Conservation (phyloP, 305 asterid genomes). For the Coffea humblotiana region DNA sequence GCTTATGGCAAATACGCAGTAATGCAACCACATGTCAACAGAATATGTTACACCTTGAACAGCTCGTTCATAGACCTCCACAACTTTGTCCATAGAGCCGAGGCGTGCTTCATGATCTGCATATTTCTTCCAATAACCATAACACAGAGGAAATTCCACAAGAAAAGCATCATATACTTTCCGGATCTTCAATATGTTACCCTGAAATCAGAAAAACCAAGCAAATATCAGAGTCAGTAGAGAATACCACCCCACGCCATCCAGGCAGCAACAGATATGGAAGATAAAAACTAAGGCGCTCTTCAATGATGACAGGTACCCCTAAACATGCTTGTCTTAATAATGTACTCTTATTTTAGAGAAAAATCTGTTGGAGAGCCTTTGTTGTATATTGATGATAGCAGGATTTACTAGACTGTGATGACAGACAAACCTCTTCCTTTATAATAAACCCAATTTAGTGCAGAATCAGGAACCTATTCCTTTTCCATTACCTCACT, state of each 20-base stretch:
- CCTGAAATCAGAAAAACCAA: conserved; percentile 40
- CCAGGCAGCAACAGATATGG: not conserved
- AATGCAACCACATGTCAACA: conserved; percentile 99
- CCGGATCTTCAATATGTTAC: conserved; percentile 69
- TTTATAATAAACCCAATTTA: not conserved
- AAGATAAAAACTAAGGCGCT: not conserved
- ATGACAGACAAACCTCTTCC: not conserved
- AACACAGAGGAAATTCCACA: conserved; percentile 94
- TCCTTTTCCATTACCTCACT: not conserved
- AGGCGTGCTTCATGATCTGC: conserved; percentile 97
- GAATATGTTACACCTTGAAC: conserved; percentile 98
- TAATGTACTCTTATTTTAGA: not conserved
- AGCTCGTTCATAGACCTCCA: conserved; percentile 91
- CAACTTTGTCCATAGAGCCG: conserved; percentile 84
- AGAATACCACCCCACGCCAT: not conserved
- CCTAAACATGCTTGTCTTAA: not conserved
- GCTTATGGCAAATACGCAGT: conserved; percentile 80
- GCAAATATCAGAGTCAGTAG: not conserved
- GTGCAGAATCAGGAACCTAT: not conserved
- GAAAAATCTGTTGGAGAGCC: not conserved
- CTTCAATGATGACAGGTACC: not conserved
- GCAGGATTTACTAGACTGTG: not conserved
- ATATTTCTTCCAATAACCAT: conserved; percentile 99
- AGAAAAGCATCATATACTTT: conserved; percentile 91
- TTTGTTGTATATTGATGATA: not conserved